Evolutionary conservation across 371 early-diverging fungal species (phyloP), one percentile per base, ranked within the genome.

Genomic region (Mucor plumbeus): DNA sequence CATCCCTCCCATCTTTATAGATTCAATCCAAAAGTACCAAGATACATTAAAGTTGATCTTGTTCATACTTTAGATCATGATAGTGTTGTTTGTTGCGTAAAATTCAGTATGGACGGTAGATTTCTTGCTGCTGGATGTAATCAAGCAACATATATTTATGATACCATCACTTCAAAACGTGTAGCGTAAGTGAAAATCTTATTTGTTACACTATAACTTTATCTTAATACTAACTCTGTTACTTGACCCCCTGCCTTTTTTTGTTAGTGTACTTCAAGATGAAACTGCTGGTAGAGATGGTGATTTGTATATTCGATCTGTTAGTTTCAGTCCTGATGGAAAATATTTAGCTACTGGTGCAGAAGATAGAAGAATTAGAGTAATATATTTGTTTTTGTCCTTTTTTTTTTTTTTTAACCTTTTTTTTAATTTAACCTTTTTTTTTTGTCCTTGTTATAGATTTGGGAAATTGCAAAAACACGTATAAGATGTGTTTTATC

Each of bases 271-370:
- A 41, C 82, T 96, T 54, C 85, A 85, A 21, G 95, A 95, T 80
- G 90, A 91, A 61, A 84, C 77, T 43, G 89, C 87, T 9, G 66
- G 70, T 31, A 62, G 71, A 64, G 86, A 89, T 63, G 91, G 88
- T 69, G 89, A 91, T 69, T 78, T 95, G 43, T 98, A 98, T 66
- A 95, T 98, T 69, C 91, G 98, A 40, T 92, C 96, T 5, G 96
- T 98, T 35, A 95, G 95, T 77, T 99, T 99, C 74, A 95, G 95
- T 66, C 96, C 97, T 4, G 97, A 97, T 74, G 93, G 93, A 60
- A 89, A 86, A 57, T 90, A 75, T 64, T 82, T 98, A 35, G 98
- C 97, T 6, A 95, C 98, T 2, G 98, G 98, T 43, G 96, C 96
- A 14, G 96, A 97, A 74, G 99, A 98, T 75, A 92, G 89, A 68